Conservation (phyloP, 257 asterid genomes). For the Solanum tacnaense region DNA sequence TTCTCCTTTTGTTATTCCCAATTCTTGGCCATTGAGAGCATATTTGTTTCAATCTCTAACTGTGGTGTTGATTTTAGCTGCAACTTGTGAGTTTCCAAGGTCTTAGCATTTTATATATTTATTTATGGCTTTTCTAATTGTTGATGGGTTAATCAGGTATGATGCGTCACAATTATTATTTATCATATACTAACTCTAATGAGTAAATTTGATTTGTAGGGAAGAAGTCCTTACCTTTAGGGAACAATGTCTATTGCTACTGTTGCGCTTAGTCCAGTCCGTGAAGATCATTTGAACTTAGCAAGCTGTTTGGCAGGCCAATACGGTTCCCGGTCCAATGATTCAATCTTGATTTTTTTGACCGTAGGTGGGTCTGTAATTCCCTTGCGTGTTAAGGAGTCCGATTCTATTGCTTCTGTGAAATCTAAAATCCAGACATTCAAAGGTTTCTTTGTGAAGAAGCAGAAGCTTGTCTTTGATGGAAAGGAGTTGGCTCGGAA, state of each 20-base stretch:
- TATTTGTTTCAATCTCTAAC: not conserved
- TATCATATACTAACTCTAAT: not conserved
- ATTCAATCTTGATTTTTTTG: slow-evolving; percentile 56
- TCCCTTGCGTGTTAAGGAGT: slow-evolving; percentile 58
- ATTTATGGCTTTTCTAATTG: not conserved
- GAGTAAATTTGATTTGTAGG: slow-evolving; percentile 17
- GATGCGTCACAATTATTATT: not conserved
- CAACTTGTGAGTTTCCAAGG: not conserved
- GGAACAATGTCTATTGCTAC: slow-evolving; percentile 61
- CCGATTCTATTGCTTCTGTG: slow-evolving; percentile 74
- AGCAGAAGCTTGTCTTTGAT: slow-evolving; percentile 57
- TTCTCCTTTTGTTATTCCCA: not conserved
- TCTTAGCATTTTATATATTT: not conserved
- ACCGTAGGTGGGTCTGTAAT: slow-evolving; percentile 51
- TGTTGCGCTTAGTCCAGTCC: slow-evolving; percentile 63
- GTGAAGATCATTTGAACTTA: slow-evolving; percentile 46
- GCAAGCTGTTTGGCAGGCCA: slow-evolving; percentile 31
- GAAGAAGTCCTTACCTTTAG: slow-evolving; percentile 12
- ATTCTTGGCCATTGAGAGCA: not conserved
- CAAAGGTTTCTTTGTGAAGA: slow-evolving; percentile 57
- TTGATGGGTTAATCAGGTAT: not conserved
- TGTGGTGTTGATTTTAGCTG: not conserved
- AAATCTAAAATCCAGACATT: slow-evolving; percentile 51
- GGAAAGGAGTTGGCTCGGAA: slow-evolving; percentile 76
- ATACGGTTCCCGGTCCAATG: slow-evolving; percentile 24